Evolutionary conservation across 2,329 filamentous ascomycete genomes (phyloP).

Genomic region (Sporothrix mexicana): DNA sequence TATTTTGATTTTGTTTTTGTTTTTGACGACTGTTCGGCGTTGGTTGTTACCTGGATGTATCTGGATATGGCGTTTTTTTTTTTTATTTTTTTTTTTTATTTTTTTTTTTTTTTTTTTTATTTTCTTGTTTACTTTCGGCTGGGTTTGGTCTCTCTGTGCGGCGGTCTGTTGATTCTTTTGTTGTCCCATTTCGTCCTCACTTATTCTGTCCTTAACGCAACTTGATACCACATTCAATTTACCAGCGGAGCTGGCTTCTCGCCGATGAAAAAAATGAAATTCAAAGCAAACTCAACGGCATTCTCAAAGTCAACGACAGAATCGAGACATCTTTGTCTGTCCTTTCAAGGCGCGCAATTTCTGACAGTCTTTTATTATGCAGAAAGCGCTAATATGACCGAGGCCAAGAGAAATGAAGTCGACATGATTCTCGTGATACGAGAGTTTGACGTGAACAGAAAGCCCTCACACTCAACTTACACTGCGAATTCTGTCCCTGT

Average conservation of each 20-base stretch:
- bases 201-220: background rate
- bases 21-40: no score
- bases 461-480: no score
- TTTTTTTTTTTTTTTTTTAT: background rate
- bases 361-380: background rate
- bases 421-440: background rate
- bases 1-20: no score
- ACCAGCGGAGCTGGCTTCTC: background rate
- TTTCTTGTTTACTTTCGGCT: background rate
- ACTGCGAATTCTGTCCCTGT: no score
- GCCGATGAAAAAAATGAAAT: background rate
- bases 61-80: no score
- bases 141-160: background rate
- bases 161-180: no score
- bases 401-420: background rate
- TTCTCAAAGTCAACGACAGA: background rate
- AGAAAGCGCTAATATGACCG: background rate
- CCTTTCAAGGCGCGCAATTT: background rate
- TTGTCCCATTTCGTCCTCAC: background rate
- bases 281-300: background rate
- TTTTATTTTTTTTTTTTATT: no score
- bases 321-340: background rate
- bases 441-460: background rate
- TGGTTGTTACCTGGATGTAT: no score
- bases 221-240: conserved; percentile 5